Percentiles rank a stretch among this genome's conserved stretches.
Evolutionary conservation across 768 basidiomycete genomes (phyloP).

Genomic region (Coprinopsis cinerea): DNA sequence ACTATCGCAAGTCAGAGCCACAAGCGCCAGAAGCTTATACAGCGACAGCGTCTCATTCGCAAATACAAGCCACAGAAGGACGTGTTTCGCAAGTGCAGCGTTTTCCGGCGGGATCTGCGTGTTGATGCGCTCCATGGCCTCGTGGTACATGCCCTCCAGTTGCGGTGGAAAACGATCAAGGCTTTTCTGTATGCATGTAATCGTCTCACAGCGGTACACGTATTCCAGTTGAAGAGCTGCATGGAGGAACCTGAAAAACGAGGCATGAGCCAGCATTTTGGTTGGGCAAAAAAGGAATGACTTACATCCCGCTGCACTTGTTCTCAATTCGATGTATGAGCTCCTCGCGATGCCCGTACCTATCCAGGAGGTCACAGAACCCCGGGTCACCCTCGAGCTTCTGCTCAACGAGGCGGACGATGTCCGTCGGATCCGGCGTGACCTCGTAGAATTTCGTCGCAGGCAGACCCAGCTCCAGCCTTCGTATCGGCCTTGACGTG

Average conservation of each 20-base stretch:
- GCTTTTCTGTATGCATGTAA: not conserved
- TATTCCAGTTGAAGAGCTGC: slow-evolving; percentile 2
- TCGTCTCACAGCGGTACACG: not conserved
- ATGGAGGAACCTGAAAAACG: slow-evolving; percentile 2
- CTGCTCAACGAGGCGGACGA: not conserved
- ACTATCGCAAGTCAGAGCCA: not conserved
- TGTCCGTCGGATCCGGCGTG: not conserved
- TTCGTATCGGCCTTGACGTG: not conserved
- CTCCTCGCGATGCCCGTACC: not conserved
- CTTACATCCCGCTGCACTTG: not conserved
- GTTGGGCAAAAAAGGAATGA: not conserved
- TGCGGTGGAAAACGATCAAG: not conserved
- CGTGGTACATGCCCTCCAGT: not conserved
- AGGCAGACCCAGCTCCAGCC: not conserved
- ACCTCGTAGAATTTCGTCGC: not conserved
- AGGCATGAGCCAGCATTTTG: not conserved
- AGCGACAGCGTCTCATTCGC: not conserved
- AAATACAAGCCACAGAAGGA: not conserved
- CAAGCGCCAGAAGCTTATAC: not conserved
- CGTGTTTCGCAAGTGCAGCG: not conserved
- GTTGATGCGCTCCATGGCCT: not conserved
- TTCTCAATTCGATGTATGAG: not conserved
- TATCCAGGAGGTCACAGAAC: not conserved
- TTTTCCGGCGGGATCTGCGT: not conserved
- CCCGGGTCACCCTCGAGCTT: not conserved